Evolutionary conservation across 306 rosid species (phyloP).

Genomic region (Spatholobus suberectus): DNA sequence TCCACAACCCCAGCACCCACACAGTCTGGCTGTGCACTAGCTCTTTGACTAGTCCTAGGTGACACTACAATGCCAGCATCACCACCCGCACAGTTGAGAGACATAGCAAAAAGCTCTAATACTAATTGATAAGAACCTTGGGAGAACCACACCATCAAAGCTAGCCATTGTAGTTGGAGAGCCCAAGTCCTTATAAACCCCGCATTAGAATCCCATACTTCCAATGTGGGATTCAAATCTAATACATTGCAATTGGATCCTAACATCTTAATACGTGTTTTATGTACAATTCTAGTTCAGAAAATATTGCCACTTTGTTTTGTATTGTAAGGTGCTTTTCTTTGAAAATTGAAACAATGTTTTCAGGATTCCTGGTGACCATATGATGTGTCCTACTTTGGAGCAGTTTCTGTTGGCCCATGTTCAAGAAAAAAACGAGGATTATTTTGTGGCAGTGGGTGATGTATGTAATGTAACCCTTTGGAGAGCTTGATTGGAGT

Average conservation of each 20-base stretch:
- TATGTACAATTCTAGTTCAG: too few species aligned
- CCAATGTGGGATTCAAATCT: not conserved
- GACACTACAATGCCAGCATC: not conserved
- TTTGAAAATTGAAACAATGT: not conserved
- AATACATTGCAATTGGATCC: not conserved
- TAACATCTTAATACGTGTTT: too few species aligned
- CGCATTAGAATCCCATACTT: not conserved
- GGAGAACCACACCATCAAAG: not conserved
- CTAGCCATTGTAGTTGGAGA: not conserved
- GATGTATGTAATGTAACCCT: not conserved
- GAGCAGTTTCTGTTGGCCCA: not conserved
- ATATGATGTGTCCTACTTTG: not conserved
- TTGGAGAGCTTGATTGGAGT: not conserved
- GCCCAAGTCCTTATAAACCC: not conserved
- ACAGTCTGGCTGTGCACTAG: not conserved
- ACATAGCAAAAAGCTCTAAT: not conserved
- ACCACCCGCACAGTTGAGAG: not conserved
- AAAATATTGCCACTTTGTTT: too few species aligned
- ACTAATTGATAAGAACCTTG: not conserved
- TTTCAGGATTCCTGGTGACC: not conserved
- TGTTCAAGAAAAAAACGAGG: not conserved
- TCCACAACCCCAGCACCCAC: not conserved
- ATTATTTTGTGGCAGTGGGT: not conserved
- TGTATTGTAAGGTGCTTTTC: not conserved
- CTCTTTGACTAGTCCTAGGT: not conserved